These are phyloP conservation scores for Harrya chromipes DNA, from an alignment of 768 basidiomycete genomes.

Conservation along the genomic window DNA sequence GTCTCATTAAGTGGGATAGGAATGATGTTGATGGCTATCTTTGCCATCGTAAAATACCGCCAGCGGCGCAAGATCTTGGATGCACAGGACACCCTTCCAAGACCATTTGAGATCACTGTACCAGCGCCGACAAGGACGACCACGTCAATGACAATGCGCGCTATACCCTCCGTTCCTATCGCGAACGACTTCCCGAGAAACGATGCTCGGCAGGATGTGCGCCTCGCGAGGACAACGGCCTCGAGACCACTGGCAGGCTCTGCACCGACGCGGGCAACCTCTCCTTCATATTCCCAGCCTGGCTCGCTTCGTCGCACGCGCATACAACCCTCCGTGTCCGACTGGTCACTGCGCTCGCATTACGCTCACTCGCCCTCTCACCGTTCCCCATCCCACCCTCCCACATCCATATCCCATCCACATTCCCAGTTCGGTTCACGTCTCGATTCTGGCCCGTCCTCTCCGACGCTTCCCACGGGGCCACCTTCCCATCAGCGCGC, in stretches of 20 bases:
- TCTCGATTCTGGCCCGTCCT: neutral
- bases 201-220: neutral
- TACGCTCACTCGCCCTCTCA: neutral
- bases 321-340: constrained; percentile 1
- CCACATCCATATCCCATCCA: neutral
- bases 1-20: constrained; percentile 21
- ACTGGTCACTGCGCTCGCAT: neutral
- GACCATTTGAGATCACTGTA: constrained; percentile 18
- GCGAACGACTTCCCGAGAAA: constrained; percentile 3
- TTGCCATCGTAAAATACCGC: constrained; percentile 17
- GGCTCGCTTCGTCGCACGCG: neutral
- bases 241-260: neutral
- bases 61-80: constrained; percentile 10
- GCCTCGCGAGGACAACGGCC: neutral
- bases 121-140: constrained; percentile 7
- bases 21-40: constrained; percentile 12
- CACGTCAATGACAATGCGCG: neutral
- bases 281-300: neutral
- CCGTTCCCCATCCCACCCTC: constrained; percentile 1
- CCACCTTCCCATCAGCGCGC: neutral
- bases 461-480: neutral
- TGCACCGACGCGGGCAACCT: neutral
- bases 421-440: neutral
- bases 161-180: neutral
- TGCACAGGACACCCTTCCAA: constrained; percentile 26